A percentile compares a stretch with the other conserved stretches of the same genome.
These are phyloP conservation scores for Herpetomonas samuelpessoai DNA, from an alignment of 208 protist species.

Conservation along the genomic window DNA sequence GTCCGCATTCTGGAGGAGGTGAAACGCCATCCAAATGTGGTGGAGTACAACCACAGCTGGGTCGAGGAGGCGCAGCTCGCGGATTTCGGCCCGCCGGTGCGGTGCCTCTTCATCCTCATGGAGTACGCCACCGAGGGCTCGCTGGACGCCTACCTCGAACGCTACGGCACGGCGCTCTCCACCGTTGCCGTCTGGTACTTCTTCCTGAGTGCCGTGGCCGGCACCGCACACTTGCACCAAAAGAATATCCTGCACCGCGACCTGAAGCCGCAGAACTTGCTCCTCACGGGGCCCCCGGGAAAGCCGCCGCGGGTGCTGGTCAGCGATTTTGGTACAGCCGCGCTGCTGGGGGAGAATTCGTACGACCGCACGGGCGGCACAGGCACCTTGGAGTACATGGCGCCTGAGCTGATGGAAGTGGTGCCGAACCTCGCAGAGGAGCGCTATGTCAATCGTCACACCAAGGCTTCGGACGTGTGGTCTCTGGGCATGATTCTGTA, in stretches of 20 bases:
- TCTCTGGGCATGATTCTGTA: conserved; percentile 89
- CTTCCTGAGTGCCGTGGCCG: conserved; percentile 78
- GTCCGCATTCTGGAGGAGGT: conserved; percentile 86
- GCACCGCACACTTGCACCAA: conserved; percentile 72
- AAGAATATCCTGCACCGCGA: conserved; percentile 89
- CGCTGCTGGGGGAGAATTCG: conserved; percentile 49
- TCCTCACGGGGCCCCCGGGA: conserved; percentile 49
- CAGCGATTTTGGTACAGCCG: conserved; percentile 86
- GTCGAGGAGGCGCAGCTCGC: conserved; percentile 76
- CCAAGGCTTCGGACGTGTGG: conserved; percentile 77
- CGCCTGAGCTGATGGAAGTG: conserved; percentile 81
- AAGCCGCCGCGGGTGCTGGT: conserved; percentile 77
- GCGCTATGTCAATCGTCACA: conserved; percentile 62
- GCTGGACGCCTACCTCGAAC: conserved; percentile 78
- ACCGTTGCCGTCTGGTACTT: conserved; percentile 90
- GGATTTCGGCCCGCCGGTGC: conserved; percentile 89
- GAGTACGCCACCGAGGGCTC: conserved; percentile 87
- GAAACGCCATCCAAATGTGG: conserved; percentile 81
- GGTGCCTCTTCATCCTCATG: conserved; percentile 90
- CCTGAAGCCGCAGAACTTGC: conserved; percentile 87
- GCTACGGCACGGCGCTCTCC: conserved; percentile 58
- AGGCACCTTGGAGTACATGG: conserved; percentile 89
- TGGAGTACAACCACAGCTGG: conserved; percentile 92
- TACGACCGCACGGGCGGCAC: conserved; percentile 80
- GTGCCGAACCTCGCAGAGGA: conserved; percentile 10